Evolutionary conservation across 306 rosid genomes (phyloP).

Genomic region (Hippophae tibetana): DNA sequence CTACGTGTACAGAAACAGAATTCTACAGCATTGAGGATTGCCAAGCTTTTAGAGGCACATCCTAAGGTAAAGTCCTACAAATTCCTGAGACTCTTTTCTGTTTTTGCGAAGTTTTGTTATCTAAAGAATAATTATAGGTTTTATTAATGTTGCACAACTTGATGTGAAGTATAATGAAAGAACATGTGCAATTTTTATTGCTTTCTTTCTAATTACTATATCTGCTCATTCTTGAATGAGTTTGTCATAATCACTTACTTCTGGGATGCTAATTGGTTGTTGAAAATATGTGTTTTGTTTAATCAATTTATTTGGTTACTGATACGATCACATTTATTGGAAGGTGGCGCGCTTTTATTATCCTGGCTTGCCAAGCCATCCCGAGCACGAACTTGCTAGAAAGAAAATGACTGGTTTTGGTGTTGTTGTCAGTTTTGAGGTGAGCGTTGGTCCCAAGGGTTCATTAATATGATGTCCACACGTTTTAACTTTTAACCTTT

Average conservation of each 20-base stretch:
- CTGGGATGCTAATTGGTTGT: neutral
- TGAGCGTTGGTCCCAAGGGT: constrained; percentile 10
- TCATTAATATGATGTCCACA: no score
- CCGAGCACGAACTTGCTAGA: constrained; percentile 86
- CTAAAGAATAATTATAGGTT: neutral
- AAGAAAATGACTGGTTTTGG: constrained; percentile 96
- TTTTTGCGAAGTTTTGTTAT: neutral
- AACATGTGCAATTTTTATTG: no score
- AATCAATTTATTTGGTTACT: constrained; percentile 8
- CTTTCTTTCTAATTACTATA: no score
- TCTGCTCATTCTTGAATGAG: no score
- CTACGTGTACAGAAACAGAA: constrained; percentile 95
- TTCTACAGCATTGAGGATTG: constrained; percentile 72
- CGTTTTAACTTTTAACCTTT: neutral
- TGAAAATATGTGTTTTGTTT: constrained; percentile 1
- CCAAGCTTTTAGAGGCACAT: constrained; percentile 90
- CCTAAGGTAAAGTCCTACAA: constrained; percentile 52
- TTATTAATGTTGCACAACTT: no score
- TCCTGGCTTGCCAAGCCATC: constrained; percentile 88
- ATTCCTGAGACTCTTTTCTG: neutral
- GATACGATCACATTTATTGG: constrained; percentile 17
- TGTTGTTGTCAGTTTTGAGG: constrained; percentile 96
- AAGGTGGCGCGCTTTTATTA: constrained; percentile 85
- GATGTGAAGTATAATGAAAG: no score
- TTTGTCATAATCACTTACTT: no score